Evolutionary conservation across 257 asterid genomes (phyloP), one percentile per base, ranked within the genome.

Genomic region (Petunia secreta): DNA sequence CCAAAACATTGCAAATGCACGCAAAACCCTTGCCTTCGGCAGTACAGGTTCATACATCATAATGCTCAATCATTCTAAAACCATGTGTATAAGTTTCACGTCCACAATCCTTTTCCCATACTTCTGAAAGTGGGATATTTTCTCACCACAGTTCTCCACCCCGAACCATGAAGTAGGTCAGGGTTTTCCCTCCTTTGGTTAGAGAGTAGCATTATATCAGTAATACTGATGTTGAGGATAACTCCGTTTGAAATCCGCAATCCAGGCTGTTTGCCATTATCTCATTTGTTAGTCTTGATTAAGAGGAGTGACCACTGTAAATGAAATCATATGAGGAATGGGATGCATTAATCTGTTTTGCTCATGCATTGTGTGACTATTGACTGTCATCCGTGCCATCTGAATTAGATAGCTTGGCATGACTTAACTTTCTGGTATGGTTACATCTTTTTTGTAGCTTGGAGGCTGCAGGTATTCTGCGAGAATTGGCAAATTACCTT

Each of bases 401-500:
- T 73, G 78, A 73, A 73, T 50, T 73, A 50, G 63, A 37, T 48
- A 34, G 3, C 46, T 9, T 73, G 4, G 37, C 7, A 44, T 73
- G 43, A 73, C 63, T 52, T 50, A 36, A 62, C 11, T 37, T 68
- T 68, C 80, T 82, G 69, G 81, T 59, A 36, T 44, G 39, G 7
- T 79, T 16, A 57, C 2, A 57, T 75, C 68, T 78, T 53, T 65
- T 71, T 79, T 13, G 53, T 87, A 96, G 99, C 92, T 89, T 96
- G 80, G 98, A 96, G 89, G 95, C 99, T 55, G 97, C 97, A 16
- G 99, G 98, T 46, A 83, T 96, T 83, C 87, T 96, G 80, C 89
- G 96, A 84, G 99, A 96, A 89, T 54, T 94, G 82, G 98, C 99
- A 60, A 92, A 89, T 81, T 96, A 92, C 89, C 99, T 96, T 66